Base-by-base conservation (phyloP, 257 asterid species). In the Cinchona pubescens region DNA sequence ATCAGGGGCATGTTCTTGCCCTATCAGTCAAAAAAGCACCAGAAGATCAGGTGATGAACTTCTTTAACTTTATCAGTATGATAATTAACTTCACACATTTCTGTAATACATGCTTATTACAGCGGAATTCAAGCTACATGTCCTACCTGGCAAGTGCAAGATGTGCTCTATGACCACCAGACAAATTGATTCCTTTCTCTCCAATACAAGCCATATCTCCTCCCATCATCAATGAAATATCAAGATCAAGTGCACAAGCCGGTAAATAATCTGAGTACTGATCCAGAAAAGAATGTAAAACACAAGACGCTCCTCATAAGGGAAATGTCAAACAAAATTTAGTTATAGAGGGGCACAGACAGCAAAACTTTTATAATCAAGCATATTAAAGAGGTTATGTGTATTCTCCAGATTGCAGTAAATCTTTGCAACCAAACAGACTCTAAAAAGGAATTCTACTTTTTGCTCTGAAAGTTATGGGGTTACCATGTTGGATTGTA, bases 111-210 rank as follows among this genome's bases (percentile, higher is more conserved):
- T 35, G 27, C 15, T 55, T 34, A 53, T 19, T 64, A 43, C 43
- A 73, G 59, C 38, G 42, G 46, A 58, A 60, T 12, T 11, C 21
- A 32, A 38, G 63, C 27, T 61, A 48, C 45, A n/a, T 71, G 51
- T 32, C 37, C 61, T 84, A 94, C 99, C 97, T 88, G 49, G 97
- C 99, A 73, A 94, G 92, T 46, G 97, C 96, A 76, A 93, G 88
- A 80, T 97, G 97, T 73, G 97, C 93, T 81, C 88, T 81, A 86
- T 93, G 98, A 72, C 98, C 98, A 60, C 97, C 98, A 48, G 98
- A 93, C 78, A 93, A 87, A 67, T 90, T 93, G 76, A 83, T 75
- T 80, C 98, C 98, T 84, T 94, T 92, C 84, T 92, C 98, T 51
- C 98, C 97, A 79, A 92, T 84, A 78, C 76, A 80, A 76, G 97